phyloP scores from a whole-genome alignment of 441 rosid species.

The Aleurites moluccanus region DNA sequence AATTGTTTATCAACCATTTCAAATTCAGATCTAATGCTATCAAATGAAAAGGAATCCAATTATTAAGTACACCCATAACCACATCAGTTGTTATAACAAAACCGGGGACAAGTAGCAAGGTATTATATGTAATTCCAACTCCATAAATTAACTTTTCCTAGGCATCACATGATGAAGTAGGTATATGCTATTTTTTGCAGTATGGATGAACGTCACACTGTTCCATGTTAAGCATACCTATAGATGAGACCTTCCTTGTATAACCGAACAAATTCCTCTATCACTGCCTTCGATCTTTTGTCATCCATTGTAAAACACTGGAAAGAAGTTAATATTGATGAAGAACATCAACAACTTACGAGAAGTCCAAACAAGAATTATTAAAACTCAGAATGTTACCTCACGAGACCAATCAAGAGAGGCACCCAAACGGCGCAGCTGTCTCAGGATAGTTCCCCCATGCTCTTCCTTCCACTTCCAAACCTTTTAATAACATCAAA shows the following conservation, averaged over 20 bases:
- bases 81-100: neutral
- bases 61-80: neutral
- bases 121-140: neutral
- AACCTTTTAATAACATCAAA: constrained; percentile 48
- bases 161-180: neutral
- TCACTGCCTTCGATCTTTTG: constrained; percentile 78
- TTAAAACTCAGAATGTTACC: constrained; percentile 42
- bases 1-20: neutral
- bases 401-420: constrained; percentile 99
- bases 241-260: constrained; percentile 79
- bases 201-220: neutral
- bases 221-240: constrained; percentile 42
- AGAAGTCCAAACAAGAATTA: neutral
- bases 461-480: constrained; percentile 87
- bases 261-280: constrained; percentile 73
- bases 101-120: neutral
- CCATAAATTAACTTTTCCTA: neutral
- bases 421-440: constrained; percentile 74
- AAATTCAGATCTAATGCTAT: neutral
- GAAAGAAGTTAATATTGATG: constrained; percentile 6
- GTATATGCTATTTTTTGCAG: neutral
- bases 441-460: constrained; percentile 75
- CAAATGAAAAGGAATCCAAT: neutral
- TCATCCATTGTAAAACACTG: constrained; percentile 98
- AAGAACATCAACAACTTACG: neutral